Evolutionary conservation across 345 rosid genomes (phyloP), one percentile per base, ranked within the genome.

Genomic region (Citrus inodora): DNA sequence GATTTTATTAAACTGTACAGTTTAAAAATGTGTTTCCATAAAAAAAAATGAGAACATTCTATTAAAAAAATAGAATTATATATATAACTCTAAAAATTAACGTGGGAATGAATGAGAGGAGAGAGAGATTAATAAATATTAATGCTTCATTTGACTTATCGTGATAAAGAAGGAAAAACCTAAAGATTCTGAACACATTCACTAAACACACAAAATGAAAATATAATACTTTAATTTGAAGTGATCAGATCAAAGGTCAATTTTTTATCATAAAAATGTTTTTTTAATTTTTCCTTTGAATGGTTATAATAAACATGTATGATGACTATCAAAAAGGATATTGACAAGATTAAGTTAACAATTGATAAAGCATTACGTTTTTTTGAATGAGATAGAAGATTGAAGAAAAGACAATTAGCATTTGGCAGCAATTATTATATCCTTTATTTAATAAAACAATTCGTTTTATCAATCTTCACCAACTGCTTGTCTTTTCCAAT

Each of bases 1-100:
- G 0, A 38, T 2, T 38, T 0, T 38, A 38, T 38, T 38, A 8
- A 38, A 38, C 0, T 1, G 0, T 38, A 7, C 0, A 38, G 0
- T 8, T 38, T 7, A 38, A 38, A 38, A 38, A 7, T 38, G 9
- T 38, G 2, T 7, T 7, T 1, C 0, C 0, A 37, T 37, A 0
- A 35, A 30, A 30, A 30, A 35, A 35, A 35, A 35, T 4, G 0
- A 5, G 7, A 1, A 3, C 4, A 0, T 0, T 0, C 0, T 0
- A 32, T 0, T 32, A 35, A 0, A 35, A 0, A 35, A 35, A 35
- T 30, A 30, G 4, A 5, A 35, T 5, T 35, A 6, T 35, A 42
- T 10, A 42, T 42, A 42, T 0, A 16, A 51, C 5, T 6, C 55
- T 14, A 48, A 14, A 40, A 48, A 48, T 48, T 4, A 16, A 48